Evolutionary conservation across 306 rosid species (phyloP).

Genomic region (Lupinus albus): DNA sequence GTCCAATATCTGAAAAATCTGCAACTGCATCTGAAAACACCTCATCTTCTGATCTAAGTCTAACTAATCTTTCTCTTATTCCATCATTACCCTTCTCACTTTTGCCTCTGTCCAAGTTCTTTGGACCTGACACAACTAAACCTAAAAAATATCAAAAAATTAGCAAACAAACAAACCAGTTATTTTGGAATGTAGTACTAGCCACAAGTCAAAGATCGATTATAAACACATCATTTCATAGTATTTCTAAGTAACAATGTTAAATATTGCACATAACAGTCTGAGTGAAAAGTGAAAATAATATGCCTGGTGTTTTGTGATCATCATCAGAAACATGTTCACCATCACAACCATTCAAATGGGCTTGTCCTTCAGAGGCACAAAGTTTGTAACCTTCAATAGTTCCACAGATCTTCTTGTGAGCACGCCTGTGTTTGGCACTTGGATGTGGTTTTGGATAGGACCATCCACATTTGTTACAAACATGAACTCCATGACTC

Average conservation of each 20-base stretch:
- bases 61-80: conserved; percentile 39
- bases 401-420: conserved; percentile 90
- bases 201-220: background rate
- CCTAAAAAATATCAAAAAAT: conserved; percentile 32
- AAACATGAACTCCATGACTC: conserved; percentile 59
- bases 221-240: background rate
- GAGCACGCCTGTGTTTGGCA: conserved; percentile 73
- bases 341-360: conserved; percentile 60
- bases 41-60: conserved; percentile 61
- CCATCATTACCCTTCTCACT: conserved; percentile 45
- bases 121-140: conserved; percentile 53
- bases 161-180: background rate
- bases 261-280: conserved; percentile 1
- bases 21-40: conserved; percentile 76
- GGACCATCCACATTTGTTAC: conserved; percentile 82
- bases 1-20: conserved; percentile 62
- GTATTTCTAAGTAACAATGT: too few species aligned
- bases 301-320: conserved; percentile 48
- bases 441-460: conserved; percentile 86
- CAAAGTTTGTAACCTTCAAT: conserved; percentile 59
- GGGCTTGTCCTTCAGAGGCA: conserved; percentile 39
- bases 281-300: background rate
- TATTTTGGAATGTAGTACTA: background rate
- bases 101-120: conserved; percentile 38
- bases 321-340: conserved; percentile 70